Conservation (phyloP, 148 eudicot genomes). For the Chenopodium berlandieri region DNA sequence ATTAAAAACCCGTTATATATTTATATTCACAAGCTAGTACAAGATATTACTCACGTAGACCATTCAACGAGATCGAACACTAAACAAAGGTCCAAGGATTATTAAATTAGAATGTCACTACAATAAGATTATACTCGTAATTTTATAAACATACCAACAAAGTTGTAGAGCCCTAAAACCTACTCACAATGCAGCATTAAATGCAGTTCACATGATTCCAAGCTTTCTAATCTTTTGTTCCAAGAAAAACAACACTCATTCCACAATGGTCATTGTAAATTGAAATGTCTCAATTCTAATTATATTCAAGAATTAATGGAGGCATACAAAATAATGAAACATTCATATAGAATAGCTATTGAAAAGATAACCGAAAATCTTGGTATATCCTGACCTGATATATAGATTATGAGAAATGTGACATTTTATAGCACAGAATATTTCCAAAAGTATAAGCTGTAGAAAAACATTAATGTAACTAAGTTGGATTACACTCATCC, state of each 20-base stretch:
- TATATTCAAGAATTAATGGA: neutral
- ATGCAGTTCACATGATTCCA: conserved; percentile 87
- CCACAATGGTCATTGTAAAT: conserved; percentile 39
- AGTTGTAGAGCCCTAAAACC: conserved; percentile 53
- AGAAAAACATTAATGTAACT: no score
- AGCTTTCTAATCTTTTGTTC: conserved; percentile 63
- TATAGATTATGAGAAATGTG: neutral
- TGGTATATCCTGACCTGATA: no score
- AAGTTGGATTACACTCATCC: neutral
- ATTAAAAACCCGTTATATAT: no score
- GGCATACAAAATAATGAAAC: neutral
- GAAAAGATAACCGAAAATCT: neutral
- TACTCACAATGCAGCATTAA: conserved; percentile 59
- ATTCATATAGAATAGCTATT: neutral
- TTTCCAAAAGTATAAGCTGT: no score
- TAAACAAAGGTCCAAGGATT: conserved; percentile 39
- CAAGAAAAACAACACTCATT: conserved; percentile 61
- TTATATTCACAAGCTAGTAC: neutral
- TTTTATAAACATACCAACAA: conserved; percentile 16
- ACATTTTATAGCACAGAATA: no score
- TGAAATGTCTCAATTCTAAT: conserved; percentile 6
- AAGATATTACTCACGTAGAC: conserved; percentile 30
- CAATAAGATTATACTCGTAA: conserved; percentile 20
- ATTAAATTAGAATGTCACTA: conserved; percentile 31
- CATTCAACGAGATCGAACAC: conserved; percentile 46